Base-by-base conservation (phyloP, 306 rosid species). In the Acacia crassicarpa region DNA sequence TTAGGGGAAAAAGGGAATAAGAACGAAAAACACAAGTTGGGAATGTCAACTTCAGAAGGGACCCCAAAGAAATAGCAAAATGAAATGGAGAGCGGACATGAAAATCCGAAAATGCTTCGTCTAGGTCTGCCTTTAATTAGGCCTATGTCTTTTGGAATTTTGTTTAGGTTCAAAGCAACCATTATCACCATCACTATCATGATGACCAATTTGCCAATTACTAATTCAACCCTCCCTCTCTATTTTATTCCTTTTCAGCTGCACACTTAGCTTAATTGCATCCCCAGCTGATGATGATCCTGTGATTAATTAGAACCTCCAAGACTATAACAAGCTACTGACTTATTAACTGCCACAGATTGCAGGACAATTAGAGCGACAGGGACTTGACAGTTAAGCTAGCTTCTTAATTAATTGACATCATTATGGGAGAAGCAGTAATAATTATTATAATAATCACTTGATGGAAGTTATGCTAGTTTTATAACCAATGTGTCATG, bases 101-200 rank as follows among this genome's bases (percentile, higher is more conserved):
- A 70, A 65, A 23, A 83, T 87, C 78, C 8, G 75, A 78, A 84
- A 85, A 78, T 80, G 85, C 79, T 51, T 56, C 75, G 72, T 80
- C 82, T 84, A 87, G 94, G 86, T 65, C 73, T 78, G 61, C 79
- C 56, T 83, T 79, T 79, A 14, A 45, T 46, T 71, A 83, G 45
- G 74, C 81, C 78, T 75, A 72, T 67, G 43, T 70, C 33, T 22
- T 82, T 87, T 90, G 92, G 89, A 90, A 13, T 83, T 84, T 87
- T 86, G 86, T 90, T 83, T 90, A 79, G 87, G 75, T 90, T 89
- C 86, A 91, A 85, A 78, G 77, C 81, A 84, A 83, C 80, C 66
- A 87, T 83, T 30, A 88, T 79, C 43, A 65, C 84, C 61, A 67
- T 74, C 48, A 56, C 75, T 76, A 16, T 58, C 75, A 82, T 82